Base-by-base conservation (phyloP, 768 basidiomycete genomes). In the Leccinellum luteum region DNA sequence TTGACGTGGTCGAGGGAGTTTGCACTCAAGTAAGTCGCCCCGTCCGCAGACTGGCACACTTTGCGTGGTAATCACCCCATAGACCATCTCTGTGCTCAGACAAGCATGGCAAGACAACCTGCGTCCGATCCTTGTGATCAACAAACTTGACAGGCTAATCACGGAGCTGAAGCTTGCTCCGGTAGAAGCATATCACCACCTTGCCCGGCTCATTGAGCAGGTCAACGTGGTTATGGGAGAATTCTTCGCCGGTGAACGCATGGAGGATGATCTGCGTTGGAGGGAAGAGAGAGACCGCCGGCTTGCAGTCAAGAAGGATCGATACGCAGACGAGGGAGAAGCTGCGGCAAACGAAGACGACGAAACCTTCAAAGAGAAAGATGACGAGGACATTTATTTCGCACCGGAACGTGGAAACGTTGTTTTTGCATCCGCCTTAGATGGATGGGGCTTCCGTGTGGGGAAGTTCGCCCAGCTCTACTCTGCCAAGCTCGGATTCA, bases 221-320 rank as follows among this genome's bases (percentile, higher is more conserved):
- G 95, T 98, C 25, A 99, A 98, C 66, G 97, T 94, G 0, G 92
- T 98, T 51, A 96, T 98, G 94, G 97, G 97, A 0, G 85, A 85
- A 56, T 95, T 98, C 73, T 98, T 94, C 67, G 94, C 95, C 4
- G 83, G 89, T 2, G 96, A 98, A 60, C 79, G 97, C 17, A 97
- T 98, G 94, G 94, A 96, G 61, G 94, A 98, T 60, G 95, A 98
- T 73, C 73, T 94, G 21, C 81, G 92, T 14, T 97, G 97, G 93
- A 79, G 89, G 61, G 96, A 98, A 76, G 92, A 93, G 61, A 85
- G 91, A 28, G 93, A 98, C 65, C 81, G 85, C 21, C 83, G 94
- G 13, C 74, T 96, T 17, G 86, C 85, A 13, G 81, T 80, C 23
- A 89, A 92, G 75, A 91, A 85, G 64, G 88, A 90, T 55, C 75